phyloP scores from a whole-genome alignment of 257 asterid genomes.

The Sherardia arvensis region DNA sequence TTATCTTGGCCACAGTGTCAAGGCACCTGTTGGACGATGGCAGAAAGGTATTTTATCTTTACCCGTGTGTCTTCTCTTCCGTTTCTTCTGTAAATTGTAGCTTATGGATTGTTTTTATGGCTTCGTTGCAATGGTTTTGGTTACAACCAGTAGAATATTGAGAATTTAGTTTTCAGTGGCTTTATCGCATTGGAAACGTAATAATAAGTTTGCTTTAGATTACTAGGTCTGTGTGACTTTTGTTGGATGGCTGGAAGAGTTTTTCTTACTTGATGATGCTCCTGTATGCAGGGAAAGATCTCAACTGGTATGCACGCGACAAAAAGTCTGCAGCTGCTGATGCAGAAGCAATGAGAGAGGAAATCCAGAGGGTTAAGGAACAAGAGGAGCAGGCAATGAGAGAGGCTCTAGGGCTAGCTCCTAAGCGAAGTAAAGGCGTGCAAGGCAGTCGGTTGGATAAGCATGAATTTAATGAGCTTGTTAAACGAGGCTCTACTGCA shows the following conservation, averaged over 20 bases:
- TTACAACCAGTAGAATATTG: background rate
- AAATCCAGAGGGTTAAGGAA: constrained; percentile 83
- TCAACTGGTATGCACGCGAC: constrained; percentile 80
- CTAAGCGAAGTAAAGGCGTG: constrained; percentile 57
- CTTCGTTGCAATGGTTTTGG: no score
- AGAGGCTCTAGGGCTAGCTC: constrained; percentile 96
- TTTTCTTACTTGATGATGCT: background rate
- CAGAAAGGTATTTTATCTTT: constrained; percentile 68
- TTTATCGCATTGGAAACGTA: background rate
- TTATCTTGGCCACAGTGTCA: constrained; percentile 87
- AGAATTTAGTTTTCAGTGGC: background rate
- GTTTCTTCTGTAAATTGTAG: background rate
- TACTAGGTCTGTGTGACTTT: background rate
- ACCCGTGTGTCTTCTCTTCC: background rate
- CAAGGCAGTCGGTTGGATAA: constrained; percentile 80
- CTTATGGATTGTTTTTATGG: background rate
- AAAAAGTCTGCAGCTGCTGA: constrained; percentile 39
- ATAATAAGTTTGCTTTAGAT: background rate
- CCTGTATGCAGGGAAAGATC: constrained; percentile 70
- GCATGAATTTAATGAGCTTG: constrained; percentile 87
- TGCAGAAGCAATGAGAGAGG: constrained; percentile 65
- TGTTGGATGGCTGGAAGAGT: background rate
- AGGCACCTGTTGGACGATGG: constrained; percentile 99
- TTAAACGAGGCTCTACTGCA: constrained; percentile 89
- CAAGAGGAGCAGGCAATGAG: constrained; percentile 99